Evolutionary conservation across 2,329 filamentous ascomycete genomes (phyloP), one percentile per base, ranked within the genome.

Genomic region (Fusarium verrucosum): DNA sequence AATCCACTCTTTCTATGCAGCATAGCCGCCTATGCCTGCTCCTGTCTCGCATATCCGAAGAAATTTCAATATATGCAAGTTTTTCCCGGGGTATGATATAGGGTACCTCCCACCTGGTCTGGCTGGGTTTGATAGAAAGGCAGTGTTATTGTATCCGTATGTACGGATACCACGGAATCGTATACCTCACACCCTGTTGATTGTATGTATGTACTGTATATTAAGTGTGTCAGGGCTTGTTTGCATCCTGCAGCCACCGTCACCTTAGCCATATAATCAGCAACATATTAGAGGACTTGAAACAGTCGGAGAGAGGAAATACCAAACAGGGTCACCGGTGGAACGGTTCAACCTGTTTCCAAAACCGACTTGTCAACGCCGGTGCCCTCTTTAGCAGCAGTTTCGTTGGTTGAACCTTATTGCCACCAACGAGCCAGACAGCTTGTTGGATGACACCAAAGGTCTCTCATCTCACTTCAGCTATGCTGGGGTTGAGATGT

Each of bases 381-480:
- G 35, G 23, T 44, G 28, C 36, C 58, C 52, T 57, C 56, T 47
- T 37, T 63, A 51, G 30, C 58, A 51, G 30, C 58, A 46, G 30
- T 52, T 36, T 38, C 25, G 30, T 33, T 33, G 23, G 52, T 25
- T 40, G 20, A 58, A 52, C 42, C 40, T 56, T 60, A 32, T 37
- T 55, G 55, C 50, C 56, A 61, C 50, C 51, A 43, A 62, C 33
- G 42, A 36, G 51, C 38, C 43, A 22, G n/a, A n/a, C n/a, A n/a
- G n/a, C 33, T 40, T 56, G 44, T 50, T 26, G 50, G 47, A 66
- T 60, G 46, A 50, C 46, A 61, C 49, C 64, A 63, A 58, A 33
- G 33, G 62, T 70, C 63, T 66, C 43, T 53, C 38, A 51, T 60
- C 66, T 66, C 43, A 55, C 38, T 53, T 60, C 66, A 71, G 68